phyloP scores from a whole-genome alignment of 108 stramenopile species.

The Nitzschia sp. region DNA sequence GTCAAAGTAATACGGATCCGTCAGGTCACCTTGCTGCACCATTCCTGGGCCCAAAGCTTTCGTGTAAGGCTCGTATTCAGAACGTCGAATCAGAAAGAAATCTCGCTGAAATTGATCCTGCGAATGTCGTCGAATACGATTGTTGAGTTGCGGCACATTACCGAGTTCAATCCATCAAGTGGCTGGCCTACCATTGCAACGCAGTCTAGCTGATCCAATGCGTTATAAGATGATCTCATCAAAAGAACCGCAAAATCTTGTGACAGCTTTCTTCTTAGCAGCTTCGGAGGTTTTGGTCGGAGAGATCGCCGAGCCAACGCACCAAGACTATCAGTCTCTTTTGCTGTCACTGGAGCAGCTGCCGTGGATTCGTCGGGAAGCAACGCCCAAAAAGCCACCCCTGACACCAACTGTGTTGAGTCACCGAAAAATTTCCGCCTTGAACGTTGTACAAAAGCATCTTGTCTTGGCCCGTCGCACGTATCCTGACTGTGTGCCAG shows the following conservation, averaged over 20 bases:
- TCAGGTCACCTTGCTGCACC: conserved; percentile 78
- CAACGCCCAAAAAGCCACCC: not conserved
- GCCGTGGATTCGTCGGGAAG: conserved; percentile 20
- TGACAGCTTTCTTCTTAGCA: conserved; percentile 65
- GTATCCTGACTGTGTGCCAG: too few species aligned
- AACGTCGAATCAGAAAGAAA: conserved; percentile 74
- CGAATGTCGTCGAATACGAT: not conserved
- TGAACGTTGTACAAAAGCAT: too few species aligned
- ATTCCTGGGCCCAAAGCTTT: conserved; percentile 59
- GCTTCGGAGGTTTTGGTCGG: conserved; percentile 68
- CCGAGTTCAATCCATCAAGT: not conserved
- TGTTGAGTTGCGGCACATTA: not conserved
- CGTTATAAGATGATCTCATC: conserved; percentile 86
- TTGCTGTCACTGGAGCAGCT: conserved; percentile 67
- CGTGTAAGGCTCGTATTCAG: conserved; percentile 73
- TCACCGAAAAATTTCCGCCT: not conserved
- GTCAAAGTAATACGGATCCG: conserved; percentile 91
- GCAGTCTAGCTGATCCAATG: conserved; percentile 74
- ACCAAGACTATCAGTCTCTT: conserved; percentile 61
- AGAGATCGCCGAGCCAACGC: conserved; percentile 56
- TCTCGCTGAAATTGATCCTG: conserved; percentile 88
- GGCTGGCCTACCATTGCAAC: conserved; percentile 56
- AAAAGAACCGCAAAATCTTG: conserved; percentile 82
- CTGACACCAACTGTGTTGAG: not conserved
- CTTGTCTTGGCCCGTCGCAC: too few species aligned